Base-by-base conservation (phyloP, 2,329 filamentous ascomycete genomes). In the Pseudogymnoascus sp. region DNA sequence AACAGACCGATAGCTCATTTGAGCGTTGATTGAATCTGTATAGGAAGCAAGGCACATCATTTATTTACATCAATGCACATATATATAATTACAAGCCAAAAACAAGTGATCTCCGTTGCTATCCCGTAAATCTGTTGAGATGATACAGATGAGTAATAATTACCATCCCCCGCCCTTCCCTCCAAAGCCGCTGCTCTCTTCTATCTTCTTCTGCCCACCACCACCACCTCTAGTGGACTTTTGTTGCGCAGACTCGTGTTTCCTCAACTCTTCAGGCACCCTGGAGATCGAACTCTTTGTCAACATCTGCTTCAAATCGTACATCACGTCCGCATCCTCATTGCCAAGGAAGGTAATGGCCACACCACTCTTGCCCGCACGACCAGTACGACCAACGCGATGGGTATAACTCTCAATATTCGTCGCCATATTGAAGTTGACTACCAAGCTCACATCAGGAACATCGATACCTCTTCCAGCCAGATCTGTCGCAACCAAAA, bases 401-500 rank as follows among this genome's bases (percentile, higher is more conserved):
- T 99, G 94, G 2, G 92, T 97, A 73, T 99, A 99, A 70, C 84
- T 88, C 76, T 99, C 94, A 66, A 99, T 97, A 66, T 80, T 90
- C 10, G 77, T 85, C 0, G 94, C 88, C 94, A 99, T 97, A 79
- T 97, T 99, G 82, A 97, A 99, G 77, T 99, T 99, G 72, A 99
- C 82, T 61, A 99, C 94, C 62, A 99, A 81, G 63, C 84, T 89
- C 38, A 99, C 94, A 70, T 97, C 94, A 0, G 89, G 85, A 3
- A 99, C 92, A 74, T 99, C 94, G 72, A 99, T 96, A 90, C 94
- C 94, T 78, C 94, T 85, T 64, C 92, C 94, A 0, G 94, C 94
- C 61, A 99, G 78, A 75, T 99, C 94, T 1, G 94, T 99, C 0
- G 94, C 94, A 58, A 99, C 94, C 35, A 99, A 82, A 0, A 99